phyloP scores from a whole-genome alignment of 768 basidiomycete genomes.

The Tylopilus plumbeoviolaceoides region DNA sequence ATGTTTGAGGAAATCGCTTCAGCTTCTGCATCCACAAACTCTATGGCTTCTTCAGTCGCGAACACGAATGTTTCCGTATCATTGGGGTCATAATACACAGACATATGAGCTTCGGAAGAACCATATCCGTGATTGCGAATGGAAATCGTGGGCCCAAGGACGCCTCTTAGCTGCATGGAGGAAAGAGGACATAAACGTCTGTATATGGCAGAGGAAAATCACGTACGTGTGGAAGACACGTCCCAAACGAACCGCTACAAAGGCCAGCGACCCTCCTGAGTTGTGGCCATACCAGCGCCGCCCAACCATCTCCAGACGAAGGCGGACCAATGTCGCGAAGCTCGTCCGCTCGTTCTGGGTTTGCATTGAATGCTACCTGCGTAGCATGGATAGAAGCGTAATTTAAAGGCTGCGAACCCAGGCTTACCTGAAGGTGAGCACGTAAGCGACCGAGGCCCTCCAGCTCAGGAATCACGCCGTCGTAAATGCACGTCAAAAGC shows the following conservation, averaged over 20 bases:
- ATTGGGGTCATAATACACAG: background rate
- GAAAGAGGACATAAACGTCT: background rate
- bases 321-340: conserved; percentile 15
- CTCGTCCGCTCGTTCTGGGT: conserved; percentile 11
- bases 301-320: conserved; percentile 10
- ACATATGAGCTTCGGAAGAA: conserved; percentile 7
- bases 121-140: conserved; percentile 11
- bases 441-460: conserved; percentile 9
- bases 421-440: conserved; percentile 1
- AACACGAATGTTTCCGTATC: conserved; percentile 10
- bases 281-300: conserved; percentile 12
- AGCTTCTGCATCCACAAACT: background rate
- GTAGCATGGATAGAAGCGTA: background rate
- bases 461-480: conserved; percentile 11
- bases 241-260: conserved; percentile 15
- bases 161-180: background rate
- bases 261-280: conserved; percentile 3
- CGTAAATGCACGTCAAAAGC: conserved; percentile 5
- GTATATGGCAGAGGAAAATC: background rate
- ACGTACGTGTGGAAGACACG: conserved; percentile 6
- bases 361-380: conserved; percentile 2
- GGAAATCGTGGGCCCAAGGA: conserved; percentile 10
- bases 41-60: conserved; percentile 5
- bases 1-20: background rate
- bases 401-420: too few species aligned